phyloP scores from a whole-genome alignment of 2,329 filamentous ascomycete genomes.

The Diaporthe citri region DNA sequence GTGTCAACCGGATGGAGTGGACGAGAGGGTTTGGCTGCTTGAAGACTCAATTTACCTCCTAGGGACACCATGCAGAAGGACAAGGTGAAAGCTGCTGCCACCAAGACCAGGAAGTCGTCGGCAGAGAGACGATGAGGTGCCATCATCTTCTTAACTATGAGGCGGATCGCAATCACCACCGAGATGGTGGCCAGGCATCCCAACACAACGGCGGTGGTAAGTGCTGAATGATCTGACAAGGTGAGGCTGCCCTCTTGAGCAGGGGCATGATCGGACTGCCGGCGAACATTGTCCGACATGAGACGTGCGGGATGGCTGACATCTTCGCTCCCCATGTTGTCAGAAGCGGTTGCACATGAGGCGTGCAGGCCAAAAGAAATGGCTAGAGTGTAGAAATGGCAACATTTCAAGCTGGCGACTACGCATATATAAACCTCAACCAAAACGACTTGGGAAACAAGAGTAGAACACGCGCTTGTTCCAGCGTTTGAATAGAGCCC shows the following conservation, averaged over 20 bases:
- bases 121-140: conserved; percentile 20
- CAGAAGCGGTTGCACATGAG: neutral
- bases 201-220: conserved; percentile 28
- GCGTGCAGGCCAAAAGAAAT: neutral
- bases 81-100: conserved; percentile 27
- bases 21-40: neutral
- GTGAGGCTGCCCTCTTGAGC: conserved; percentile 17
- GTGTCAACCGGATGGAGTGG: neutral
- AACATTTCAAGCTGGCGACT: neutral
- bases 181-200: conserved; percentile 26
- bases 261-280: neutral
- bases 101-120: conserved; percentile 27
- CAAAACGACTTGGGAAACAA: neutral
- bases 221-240: neutral
- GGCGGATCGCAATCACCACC: conserved; percentile 25
- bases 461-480: neutral
- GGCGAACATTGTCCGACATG: neutral
- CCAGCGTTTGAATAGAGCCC: neutral
- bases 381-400: neutral
- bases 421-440: neutral
- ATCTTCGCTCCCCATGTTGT: neutral
- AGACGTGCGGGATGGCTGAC: neutral
- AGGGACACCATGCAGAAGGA: conserved; percentile 31
- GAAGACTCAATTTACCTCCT: conserved; percentile 14
- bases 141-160: conserved; percentile 34